Base-by-base conservation (phyloP, 768 basidiomycete species). In the Russula griseocarnosa region DNA sequence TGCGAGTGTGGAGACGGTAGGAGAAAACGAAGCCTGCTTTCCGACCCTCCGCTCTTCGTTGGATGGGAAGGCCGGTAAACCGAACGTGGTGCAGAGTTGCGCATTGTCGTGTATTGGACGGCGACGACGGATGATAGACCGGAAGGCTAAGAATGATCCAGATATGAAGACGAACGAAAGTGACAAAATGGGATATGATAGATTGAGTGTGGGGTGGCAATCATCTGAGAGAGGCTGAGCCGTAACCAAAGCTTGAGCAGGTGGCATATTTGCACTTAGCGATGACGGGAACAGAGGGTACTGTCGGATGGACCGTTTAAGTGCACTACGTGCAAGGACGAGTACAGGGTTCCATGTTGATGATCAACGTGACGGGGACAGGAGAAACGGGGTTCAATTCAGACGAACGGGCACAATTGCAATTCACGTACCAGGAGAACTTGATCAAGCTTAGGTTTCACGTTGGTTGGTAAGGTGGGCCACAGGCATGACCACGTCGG, bases 1-100 rank as follows among this genome's bases (percentile, higher is more conserved):
- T 13, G 55, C 28, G 42, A 61, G 55, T 26, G 51, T 28, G 32
- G 66, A 65, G 56, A 65, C 50, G 7, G 55, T 57, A 20, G 66
- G 55, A 8, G 30, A 14, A 40, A 58, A 28, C 9, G 50, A 40
- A 26, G 47, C 22, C 42, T 54, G 54, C 22, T 44, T 65, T 54
- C 47, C 32, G 36, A 16, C 28, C n/a, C n/a, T 49, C 47, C 58
- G 28, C 2, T 42, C 55, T 8, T 55, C 44, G 6, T 28, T 40
- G 11, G 46, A 30, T 34, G 14, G 32, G 18, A 36, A 54, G n/a
- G n/a, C 50, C 7, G 54, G 40, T 28, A 34, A 14, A 20, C 18
- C 16, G 9, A 30, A 18, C 10, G 24, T 5, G 16, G 32, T 20
- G 38, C 22, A 50, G 9, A n/a, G 40, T 14, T 5, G 13, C 18